Evolutionary conservation across 352 stramenopile species (phyloP).

Genomic region (Pythium vanterpoolii): DNA sequence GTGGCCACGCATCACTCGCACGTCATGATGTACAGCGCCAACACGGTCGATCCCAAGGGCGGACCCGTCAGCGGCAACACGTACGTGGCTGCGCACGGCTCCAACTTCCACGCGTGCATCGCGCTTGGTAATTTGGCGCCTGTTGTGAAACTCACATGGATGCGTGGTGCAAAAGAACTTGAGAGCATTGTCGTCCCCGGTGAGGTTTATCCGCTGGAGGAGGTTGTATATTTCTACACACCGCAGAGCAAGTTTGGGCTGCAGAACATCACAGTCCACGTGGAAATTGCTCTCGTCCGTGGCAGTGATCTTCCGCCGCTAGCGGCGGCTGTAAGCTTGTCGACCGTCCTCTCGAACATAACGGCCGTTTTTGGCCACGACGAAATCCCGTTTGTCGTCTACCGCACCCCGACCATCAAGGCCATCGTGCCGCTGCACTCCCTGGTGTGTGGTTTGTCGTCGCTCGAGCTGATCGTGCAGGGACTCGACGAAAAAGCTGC

Average conservation of each 20-base stretch:
- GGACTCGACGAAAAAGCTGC: conserved; percentile 57
- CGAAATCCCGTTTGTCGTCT: conserved; percentile 69
- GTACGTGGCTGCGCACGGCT: conserved; percentile 55
- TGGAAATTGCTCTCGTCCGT: conserved; percentile 39
- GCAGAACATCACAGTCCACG: conserved; percentile 53
- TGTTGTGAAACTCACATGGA: conserved; percentile 54
- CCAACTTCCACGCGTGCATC: conserved; percentile 59
- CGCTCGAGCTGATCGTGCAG: conserved; percentile 53
- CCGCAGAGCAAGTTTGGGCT: conserved; percentile 75
- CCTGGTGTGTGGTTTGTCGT: conserved; percentile 46
- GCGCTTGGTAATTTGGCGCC: conserved; percentile 21
- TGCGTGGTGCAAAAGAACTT: conserved; percentile 51
- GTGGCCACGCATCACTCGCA: conserved; percentile 28
- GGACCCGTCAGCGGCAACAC: conserved; percentile 70
- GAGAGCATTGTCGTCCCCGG: conserved; percentile 50
- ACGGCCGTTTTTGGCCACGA: conserved; percentile 43
- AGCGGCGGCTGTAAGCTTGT: not conserved
- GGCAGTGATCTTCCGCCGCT: not conserved
- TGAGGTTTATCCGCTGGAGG: conserved; percentile 60
- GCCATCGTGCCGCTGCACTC: conserved; percentile 33
- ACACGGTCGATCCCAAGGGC: conserved; percentile 44
- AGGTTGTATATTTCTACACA: conserved; percentile 72
- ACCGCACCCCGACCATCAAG: conserved; percentile 59
- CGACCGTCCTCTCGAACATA: not conserved
- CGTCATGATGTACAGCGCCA: conserved; percentile 55